Evolutionary conservation across 306 rosid species (phyloP).

Genomic region (Psophocarpus tetragonolobus): DNA sequence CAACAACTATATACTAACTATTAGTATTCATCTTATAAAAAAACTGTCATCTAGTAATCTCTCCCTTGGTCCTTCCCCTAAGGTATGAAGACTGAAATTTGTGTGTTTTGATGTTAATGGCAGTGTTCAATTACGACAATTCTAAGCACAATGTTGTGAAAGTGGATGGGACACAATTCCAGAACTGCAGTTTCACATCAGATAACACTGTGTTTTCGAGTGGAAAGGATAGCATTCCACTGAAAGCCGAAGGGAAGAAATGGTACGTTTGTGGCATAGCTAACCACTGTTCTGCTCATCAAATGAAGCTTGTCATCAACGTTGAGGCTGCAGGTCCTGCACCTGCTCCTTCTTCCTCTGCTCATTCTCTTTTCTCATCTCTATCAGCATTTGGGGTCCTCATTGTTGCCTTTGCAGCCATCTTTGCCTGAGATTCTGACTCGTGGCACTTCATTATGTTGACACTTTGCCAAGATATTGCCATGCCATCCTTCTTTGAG

Average conservation of each 20-base stretch:
- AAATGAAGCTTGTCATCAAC: constrained; percentile 39
- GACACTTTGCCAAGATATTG: background rate
- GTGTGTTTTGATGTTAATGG: background rate
- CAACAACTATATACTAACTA: too few relatives aligned
- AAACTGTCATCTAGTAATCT: too few relatives aligned
- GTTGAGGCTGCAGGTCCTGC: constrained; percentile 7
- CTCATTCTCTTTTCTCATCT: constrained; percentile 1
- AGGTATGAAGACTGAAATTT: too few relatives aligned
- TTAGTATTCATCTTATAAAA: too few relatives aligned
- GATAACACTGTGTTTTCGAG: background rate
- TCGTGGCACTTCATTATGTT: background rate
- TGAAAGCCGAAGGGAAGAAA: constrained; percentile 26
- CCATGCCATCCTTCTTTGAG: background rate
- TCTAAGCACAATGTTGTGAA: constrained; percentile 35
- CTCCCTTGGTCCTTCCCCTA: too few relatives aligned
- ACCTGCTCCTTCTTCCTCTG: constrained; percentile 41
- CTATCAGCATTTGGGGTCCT: background rate
- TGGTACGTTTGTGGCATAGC: constrained; percentile 37
- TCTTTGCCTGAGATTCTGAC: constrained; percentile 13
- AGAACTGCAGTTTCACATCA: background rate
- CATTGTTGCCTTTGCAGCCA: background rate
- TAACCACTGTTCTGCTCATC: constrained; percentile 22
- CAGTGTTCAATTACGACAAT: constrained; percentile 36
- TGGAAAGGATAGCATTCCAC: constrained; percentile 6
- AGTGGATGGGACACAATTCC: constrained; percentile 29